Evolutionary conservation across 2,329 filamentous ascomycete genomes (phyloP), one percentile per base, ranked within the genome.

Genomic region (Diaporthe helianthi): DNA sequence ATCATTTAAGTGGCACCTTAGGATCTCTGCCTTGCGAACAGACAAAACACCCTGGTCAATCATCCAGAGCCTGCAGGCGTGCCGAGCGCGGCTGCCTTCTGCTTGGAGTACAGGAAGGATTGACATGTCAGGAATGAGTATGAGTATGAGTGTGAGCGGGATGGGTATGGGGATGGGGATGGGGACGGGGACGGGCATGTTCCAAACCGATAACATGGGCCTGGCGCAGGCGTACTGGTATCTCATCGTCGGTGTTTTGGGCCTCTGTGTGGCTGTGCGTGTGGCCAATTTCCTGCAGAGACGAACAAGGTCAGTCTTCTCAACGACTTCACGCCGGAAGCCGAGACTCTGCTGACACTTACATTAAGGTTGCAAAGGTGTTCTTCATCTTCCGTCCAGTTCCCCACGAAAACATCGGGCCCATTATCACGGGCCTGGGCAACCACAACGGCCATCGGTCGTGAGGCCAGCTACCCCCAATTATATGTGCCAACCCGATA

Each of bases 201-300:
- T 85, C 74, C 78, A 80, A 69, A 70, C 77, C 1, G 78, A 78
- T 46, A 89, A 89, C 74, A 82, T 82, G 75, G 80, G 79, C 49
- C 81, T 89, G 63, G 87, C 87, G 19, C 81, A 80, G 22, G 82
- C 81, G 2, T 90, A 85, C 74, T 90, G 88, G 88, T 90, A 89
- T 74, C 83, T 87, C 41, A 78, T 88, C 46, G 86, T 82, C 9
- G 83, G 80, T 19, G 82, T 84, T 29, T 74, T 87, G 5, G 84
- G 79, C 1, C 72, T 83, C 0, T 74, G 86, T 6, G 73, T 80
- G 3, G 67, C 75, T 0, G 74, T 83, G 31, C 84, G 84, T 4
- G 76, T 74, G 24, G 74, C 86, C 69, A 84, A 86, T 71, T 74
- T 79, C 26, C 76, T 81, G 15, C 80, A 84, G 70, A 78, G 79